phyloP scores from a whole-genome alignment of 2,329 filamentous ascomycete genomes.

The Cytospora paraplurivora region DNA sequence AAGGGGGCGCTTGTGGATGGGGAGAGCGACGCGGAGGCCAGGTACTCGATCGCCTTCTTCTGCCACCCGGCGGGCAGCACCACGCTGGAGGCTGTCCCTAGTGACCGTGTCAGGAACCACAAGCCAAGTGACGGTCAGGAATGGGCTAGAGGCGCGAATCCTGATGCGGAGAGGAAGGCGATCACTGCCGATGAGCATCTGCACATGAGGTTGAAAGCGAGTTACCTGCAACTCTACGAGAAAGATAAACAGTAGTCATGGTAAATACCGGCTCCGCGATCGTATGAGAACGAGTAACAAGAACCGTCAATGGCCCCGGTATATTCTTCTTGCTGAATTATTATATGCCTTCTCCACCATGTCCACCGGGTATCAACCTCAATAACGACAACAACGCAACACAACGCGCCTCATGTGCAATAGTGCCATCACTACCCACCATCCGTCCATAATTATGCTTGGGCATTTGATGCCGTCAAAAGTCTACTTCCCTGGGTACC shows the following conservation, averaged over 20 bases:
- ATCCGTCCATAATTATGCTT: constrained; percentile 12
- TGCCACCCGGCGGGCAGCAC: constrained; percentile 62
- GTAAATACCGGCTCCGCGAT: neutral
- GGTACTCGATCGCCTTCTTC: constrained; percentile 71
- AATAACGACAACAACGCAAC: constrained; percentile 1
- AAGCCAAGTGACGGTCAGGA: constrained; percentile 35
- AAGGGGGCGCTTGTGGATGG: constrained; percentile 43
- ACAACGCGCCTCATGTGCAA: constrained; percentile 5
- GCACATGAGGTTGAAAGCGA: constrained; percentile 60
- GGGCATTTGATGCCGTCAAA: too few relatives aligned
- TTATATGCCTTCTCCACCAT: neutral
- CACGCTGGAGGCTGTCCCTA: constrained; percentile 60
- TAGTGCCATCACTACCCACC: neutral
- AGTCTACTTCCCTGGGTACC: neutral
- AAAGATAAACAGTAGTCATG: constrained; percentile 18
- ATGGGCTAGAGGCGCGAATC: constrained; percentile 39
- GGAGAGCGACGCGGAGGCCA: constrained; percentile 52
- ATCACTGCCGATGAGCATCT: constrained; percentile 67
- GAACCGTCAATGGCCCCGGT: neutral
- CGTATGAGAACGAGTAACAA: neutral
- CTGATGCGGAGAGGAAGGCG: constrained; percentile 55
- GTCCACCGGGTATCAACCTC: neutral
- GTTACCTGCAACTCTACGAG: constrained; percentile 58
- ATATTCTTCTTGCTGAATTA: neutral
- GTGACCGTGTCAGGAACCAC: constrained; percentile 51